These are phyloP conservation scores for Colletotrichum liriopes DNA, from an alignment of 2,329 filamentous ascomycete species.

Conservation along the genomic window DNA sequence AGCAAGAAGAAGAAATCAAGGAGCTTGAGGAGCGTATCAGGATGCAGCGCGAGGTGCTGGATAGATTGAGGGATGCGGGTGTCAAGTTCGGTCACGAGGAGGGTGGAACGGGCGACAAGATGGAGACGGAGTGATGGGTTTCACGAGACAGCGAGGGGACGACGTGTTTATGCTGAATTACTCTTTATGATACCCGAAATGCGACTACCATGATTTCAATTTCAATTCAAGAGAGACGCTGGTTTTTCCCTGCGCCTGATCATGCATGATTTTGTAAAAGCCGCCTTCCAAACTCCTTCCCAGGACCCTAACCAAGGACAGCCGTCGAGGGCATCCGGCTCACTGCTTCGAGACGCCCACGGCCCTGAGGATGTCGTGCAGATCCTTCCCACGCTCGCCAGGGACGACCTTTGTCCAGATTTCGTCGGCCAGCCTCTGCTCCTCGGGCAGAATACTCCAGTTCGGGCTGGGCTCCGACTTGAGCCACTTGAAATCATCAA, in stretches of 20 bases:
- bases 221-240: constrained; percentile 7
- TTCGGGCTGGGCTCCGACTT: constrained; percentile 90
- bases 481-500: constrained; percentile 99
- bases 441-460: constrained; percentile 80
- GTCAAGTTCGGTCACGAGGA: constrained; percentile 55
- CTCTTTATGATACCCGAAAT: constrained; percentile 42
- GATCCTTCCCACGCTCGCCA: constrained; percentile 72
- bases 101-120: constrained; percentile 57
- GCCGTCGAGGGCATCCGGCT: neutral
- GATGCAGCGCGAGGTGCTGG: constrained; percentile 73
- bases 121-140: constrained; percentile 54
- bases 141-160: neutral
- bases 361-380: constrained; percentile 76
- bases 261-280: neutral
- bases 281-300: constrained; percentile 25
- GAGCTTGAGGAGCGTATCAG: constrained; percentile 76
- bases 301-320: neutral
- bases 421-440: constrained; percentile 71
- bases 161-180: constrained; percentile 18
- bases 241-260: neutral
- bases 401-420: constrained; percentile 80
- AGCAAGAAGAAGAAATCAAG: constrained; percentile 80
- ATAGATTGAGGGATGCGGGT: constrained; percentile 67
- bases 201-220: constrained; percentile 21
- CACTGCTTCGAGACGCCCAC: constrained; percentile 57